A percentile compares a stretch with the other conserved stretches of the same genome.
These are phyloP conservation scores for Paxillus involutus DNA, from an alignment of 768 basidiomycete genomes.

Conservation along the genomic window DNA sequence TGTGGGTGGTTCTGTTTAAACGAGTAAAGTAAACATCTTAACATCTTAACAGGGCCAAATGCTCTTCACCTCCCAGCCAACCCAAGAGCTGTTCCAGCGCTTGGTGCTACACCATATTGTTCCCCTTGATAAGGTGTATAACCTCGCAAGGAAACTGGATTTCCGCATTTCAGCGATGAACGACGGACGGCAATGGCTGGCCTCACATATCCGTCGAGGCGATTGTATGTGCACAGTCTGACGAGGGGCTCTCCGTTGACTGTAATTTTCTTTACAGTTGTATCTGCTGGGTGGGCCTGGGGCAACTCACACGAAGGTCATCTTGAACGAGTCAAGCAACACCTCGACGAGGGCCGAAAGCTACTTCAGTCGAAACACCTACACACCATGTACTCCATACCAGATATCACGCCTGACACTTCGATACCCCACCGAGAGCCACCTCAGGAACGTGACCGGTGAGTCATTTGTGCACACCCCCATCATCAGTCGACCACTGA, in stretches of 20 bases:
- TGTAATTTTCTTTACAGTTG: constrained; percentile 15
- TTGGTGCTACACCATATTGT: constrained; percentile 25
- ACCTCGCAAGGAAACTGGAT: constrained; percentile 24
- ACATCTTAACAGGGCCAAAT: constrained; percentile 20
- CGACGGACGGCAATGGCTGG: constrained; percentile 35
- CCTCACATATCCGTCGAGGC: constrained; percentile 38
- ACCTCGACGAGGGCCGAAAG: constrained; percentile 28
- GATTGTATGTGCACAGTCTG: constrained; percentile 29
- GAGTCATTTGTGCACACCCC: neutral
- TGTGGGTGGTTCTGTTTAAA: constrained; percentile 9
- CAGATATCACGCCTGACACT: constrained; percentile 10
- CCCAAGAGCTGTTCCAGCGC: constrained; percentile 19
- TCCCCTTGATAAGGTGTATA: constrained; percentile 22
- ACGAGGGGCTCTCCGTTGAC: neutral
- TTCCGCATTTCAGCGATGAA: constrained; percentile 23
- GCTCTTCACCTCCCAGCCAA: constrained; percentile 22
- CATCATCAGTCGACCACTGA: neutral
- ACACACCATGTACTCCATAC: constrained; percentile 15
- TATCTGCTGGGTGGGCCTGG: constrained; percentile 34
- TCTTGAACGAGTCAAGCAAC: constrained; percentile 30
- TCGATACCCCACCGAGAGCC: constrained; percentile 14
- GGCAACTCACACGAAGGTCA: constrained; percentile 31
- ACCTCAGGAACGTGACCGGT: constrained; percentile 19
- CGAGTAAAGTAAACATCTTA: neutral
- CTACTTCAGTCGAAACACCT: constrained; percentile 21